Evolutionary conservation across 2,329 filamentous ascomycete species (phyloP), one percentile per base, ranked within the genome.

Genomic region (Acrodontium crateriforme): DNA sequence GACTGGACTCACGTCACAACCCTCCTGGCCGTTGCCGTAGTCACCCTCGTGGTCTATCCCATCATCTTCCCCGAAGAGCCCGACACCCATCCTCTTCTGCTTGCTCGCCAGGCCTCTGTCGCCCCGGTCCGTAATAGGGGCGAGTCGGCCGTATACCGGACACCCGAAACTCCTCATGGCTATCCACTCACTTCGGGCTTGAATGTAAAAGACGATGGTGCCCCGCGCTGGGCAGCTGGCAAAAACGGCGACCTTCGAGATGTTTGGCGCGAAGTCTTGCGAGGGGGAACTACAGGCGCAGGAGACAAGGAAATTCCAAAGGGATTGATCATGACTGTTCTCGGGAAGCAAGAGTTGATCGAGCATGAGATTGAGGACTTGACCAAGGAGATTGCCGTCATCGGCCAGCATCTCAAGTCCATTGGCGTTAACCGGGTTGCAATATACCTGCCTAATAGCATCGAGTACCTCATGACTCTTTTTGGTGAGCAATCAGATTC

Each of bases 191-290:
- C 77, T 41, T 60, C 67, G 19, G 82, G 84, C 4, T 63, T 92
- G 21, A 82, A 81, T 41, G 79, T 95, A 31, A 87, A 83, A 58
- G 78, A 84, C 30, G 59, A 76, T 0, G 78, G 76, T 23, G 72
- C 78, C 24, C 78, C 81, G 25, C 83, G 83, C 56, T 94, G 85
- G 80, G 68, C 78, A 7, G 63, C 68, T 31, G 87, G 87, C 26
- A 74, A 79, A 31, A 76, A 92, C 53, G 89, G 89, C 24, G 87
- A 98, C 45, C 61, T 98, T 39, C 71, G 87, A 30, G 87, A 98
- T 55, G 65, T 98, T 31, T 98, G 89, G 89, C 72, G 76, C 38
- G 82, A 81, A 27, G 60, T 69, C 6, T 31, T 40, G 25, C 38
- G 32, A 19, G 46, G 46, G 15, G 48, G 47, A 1, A 56, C 68